Evolutionary conservation across 768 basidiomycete genomes (phyloP).

Genomic region (Boletus rubroflammeus): DNA sequence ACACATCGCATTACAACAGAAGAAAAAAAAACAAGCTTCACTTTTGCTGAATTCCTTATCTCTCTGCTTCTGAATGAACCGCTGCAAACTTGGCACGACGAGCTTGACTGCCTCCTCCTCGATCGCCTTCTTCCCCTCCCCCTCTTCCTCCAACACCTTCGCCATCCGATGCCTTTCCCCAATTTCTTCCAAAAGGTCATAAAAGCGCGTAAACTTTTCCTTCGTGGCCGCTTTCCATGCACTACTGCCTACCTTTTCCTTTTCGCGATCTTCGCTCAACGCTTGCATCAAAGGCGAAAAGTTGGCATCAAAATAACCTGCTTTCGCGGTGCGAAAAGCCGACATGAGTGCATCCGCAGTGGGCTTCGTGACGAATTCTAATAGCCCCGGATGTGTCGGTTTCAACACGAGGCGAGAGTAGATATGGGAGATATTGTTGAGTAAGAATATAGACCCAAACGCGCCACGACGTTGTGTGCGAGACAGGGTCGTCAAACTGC

Average conservation of each 20-base stretch:
- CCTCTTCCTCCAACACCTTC: constrained; percentile 68
- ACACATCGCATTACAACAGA: background rate
- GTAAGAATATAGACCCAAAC: constrained; percentile 69
- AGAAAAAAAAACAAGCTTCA: constrained; percentile 33
- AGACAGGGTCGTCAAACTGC: constrained; percentile 60
- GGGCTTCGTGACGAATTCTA: constrained; percentile 54
- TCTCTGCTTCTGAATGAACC: constrained; percentile 69
- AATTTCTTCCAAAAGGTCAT: constrained; percentile 75
- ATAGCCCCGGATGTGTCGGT: constrained; percentile 45
- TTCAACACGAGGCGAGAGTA: constrained; percentile 54
- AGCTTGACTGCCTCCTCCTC: constrained; percentile 74
- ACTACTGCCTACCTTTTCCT: constrained; percentile 44
- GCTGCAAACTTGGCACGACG: constrained; percentile 69
- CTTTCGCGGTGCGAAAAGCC: constrained; percentile 76
- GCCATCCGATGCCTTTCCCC: constrained; percentile 70
- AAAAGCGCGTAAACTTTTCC: constrained; percentile 82
- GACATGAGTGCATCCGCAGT: constrained; percentile 62
- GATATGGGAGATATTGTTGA: constrained; percentile 77
- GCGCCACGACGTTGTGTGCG: constrained; percentile 58
- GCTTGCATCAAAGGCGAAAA: constrained; percentile 73
- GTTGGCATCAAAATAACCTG: constrained; percentile 80
- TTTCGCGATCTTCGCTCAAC: constrained; percentile 44
- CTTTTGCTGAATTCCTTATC: constrained; percentile 88
- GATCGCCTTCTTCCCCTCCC: constrained; percentile 52
- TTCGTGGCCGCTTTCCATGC: constrained; percentile 59